Conservation (phyloP, 78 protist genomes). For the Diacronema lutheri region DNA sequence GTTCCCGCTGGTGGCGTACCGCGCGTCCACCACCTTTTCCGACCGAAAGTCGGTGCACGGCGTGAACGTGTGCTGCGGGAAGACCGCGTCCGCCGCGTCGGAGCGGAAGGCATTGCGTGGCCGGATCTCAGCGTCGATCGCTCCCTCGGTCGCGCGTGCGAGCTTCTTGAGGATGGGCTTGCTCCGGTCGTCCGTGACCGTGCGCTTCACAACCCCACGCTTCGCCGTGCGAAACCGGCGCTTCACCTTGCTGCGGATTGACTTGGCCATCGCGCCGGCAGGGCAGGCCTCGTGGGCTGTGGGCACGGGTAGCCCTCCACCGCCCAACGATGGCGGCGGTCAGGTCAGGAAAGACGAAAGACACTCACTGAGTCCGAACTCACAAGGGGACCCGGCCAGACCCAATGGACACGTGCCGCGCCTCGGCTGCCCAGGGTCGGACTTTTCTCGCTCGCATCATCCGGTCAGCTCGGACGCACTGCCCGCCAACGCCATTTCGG, state of each 20-base stretch:
- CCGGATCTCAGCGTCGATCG: background rate
- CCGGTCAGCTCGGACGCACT: too few relatives aligned
- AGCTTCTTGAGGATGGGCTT: background rate
- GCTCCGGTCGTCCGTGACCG: too few relatives aligned
- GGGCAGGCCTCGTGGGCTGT: background rate
- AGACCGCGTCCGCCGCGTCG: background rate
- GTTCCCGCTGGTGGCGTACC: too few relatives aligned
- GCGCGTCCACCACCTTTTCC: background rate
- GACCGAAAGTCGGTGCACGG: background rate
- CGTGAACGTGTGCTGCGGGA: background rate
- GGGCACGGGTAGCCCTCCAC: too few relatives aligned
- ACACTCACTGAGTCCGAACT: too few relatives aligned
- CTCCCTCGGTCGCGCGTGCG: background rate
- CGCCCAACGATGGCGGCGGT: too few relatives aligned
- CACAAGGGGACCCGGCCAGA: too few relatives aligned
- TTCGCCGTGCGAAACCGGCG: background rate
- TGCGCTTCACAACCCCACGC: background rate
- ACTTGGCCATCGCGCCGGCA: background rate
- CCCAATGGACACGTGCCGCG: too few relatives aligned
- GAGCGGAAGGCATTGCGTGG: background rate
- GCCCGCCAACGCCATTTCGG: too few relatives aligned
- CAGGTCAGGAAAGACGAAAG: too few relatives aligned
- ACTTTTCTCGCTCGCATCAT: too few relatives aligned
- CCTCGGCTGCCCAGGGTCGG: too few relatives aligned
- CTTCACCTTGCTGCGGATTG: background rate